These are phyloP conservation scores for Naganishia albida DNA, from an alignment of 1,284 basidiomycete species.

Conservation along the genomic window DNA sequence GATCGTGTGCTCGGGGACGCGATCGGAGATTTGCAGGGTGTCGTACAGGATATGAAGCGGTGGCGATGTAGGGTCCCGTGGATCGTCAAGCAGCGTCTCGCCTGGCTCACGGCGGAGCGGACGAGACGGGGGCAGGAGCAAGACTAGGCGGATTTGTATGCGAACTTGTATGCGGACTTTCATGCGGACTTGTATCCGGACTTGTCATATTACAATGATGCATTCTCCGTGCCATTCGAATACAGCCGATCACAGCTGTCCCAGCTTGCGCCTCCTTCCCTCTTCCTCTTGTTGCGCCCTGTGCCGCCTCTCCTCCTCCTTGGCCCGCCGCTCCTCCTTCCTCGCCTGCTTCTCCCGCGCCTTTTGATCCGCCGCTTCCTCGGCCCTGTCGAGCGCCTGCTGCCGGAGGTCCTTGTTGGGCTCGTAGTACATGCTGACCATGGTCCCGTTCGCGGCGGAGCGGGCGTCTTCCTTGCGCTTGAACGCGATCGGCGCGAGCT, in stretches of 20 bases:
- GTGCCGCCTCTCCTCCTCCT: slow-evolving; percentile 99
- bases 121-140: not conserved
- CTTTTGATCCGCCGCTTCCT: slow-evolving; percentile 79
- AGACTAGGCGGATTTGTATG: not conserved
- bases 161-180: not conserved
- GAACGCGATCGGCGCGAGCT: slow-evolving; percentile 78
- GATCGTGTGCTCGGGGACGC: slow-evolving; percentile 2
- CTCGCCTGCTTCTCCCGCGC: slow-evolving; percentile 87
- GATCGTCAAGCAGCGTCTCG: slow-evolving; percentile 17
- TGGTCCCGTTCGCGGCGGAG: slow-evolving; percentile 61
- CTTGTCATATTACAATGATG: not conserved
- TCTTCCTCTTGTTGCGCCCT: slow-evolving; percentile 83
- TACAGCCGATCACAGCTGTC: slow-evolving; percentile 89
- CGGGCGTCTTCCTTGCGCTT: slow-evolving; percentile 86
- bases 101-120: slow-evolving; percentile 16
- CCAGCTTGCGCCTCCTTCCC: slow-evolving; percentile 98
- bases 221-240: not conserved
- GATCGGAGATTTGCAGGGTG: slow-evolving; percentile 2
- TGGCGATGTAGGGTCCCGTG: slow-evolving; percentile 20
- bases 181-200: too few species aligned
- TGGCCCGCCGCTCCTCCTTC: slow-evolving; percentile 97
- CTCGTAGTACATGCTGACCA: slow-evolving; percentile 76
- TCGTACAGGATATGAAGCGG: slow-evolving; percentile 16
- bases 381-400: slow-evolving; percentile 70
- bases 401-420: slow-evolving; percentile 87